Evolutionary conservation across 768 basidiomycete species (phyloP), one percentile per base, ranked within the genome.

Genomic region (Guyanaporus albipodus): DNA sequence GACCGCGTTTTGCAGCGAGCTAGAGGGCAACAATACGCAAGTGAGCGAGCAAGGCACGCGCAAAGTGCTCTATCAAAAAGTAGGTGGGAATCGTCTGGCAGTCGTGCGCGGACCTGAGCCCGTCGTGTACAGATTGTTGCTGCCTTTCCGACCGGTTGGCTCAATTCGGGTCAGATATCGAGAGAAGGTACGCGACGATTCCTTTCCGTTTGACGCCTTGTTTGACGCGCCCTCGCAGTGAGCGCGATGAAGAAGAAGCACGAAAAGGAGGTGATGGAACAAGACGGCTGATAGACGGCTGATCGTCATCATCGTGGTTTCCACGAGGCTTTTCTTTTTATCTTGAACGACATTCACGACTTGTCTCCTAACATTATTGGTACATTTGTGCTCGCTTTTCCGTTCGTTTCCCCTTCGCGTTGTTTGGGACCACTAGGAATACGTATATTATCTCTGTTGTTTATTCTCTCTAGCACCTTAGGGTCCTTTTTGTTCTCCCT

Each of bases 121-220:
- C 7, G 22, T 11, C 38, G 24, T 18, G 21, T n/a, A 3, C 27
- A 83, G 82, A 89, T 92, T 47, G 84, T 91, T 0, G 76, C 75
- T n/a, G 80, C 80, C 2, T 92, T 88, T 66, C 90, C 89, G 0
- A 73, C 82, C 0, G 87, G 87, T 11, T 92, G 90, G 90, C 80
- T 91, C 70, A 81, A 83, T 23, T 88, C 87, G 3, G 86, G 88
- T 4, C 86, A 89, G 63, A 87, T 92, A 49, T 90, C 87, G 27
- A 76, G 90, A 58, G 90, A 92, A 73, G 86, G 88, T 90, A 41
- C 28, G 83, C 66, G 22, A 31, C 18, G 15, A 3, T 23, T 10
- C 41, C 24, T 24, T 6, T 34, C 19, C 36, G 45, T 29, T 29
- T 46, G 19, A 46, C 42, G 9, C 17, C 8, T 3, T 14, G 17